Base-by-base conservation (phyloP, 2,329 filamentous ascomycete genomes). In the Neofusicoccum ribis region DNA sequence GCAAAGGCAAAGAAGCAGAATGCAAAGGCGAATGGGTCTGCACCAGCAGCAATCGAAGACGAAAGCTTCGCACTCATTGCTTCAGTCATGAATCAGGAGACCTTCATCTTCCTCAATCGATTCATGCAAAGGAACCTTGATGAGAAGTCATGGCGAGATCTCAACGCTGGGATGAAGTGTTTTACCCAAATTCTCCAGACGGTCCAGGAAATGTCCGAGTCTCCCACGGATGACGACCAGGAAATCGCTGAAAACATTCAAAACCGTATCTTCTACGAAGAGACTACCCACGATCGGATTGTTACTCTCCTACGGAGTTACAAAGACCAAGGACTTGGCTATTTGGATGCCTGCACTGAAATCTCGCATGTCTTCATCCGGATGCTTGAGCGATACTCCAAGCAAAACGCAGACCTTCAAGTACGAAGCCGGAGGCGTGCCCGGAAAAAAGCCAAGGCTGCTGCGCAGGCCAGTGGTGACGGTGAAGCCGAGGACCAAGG, bases 201-300 rank as follows among this genome's bases (percentile, higher is more conserved):
- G 0, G 90, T 98, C 2, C 93, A 97, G 72, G 92, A 96, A 67
- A 98, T 99, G 93, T 84, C 89, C 1, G 88, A 91, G 52, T 95
- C 92, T 1, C 85, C 86, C 0, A 85, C 91, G 36, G 93, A 97
- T 68, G 93, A 97, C n/a, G 92, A 99, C 70, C 91, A 96, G 73
- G 95, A 98, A 71, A 98, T 99, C 75, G 94, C 95, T 0, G 94
- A 99, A 75, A 99, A 99, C 71, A 97, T 96, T 12, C 87, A 97
- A 61, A 96, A 91, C 72, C 91, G 94, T 67, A 92, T 99, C n/a
- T 99, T 99, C 76, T 99, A 99, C 79, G 95, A 99, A 77, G 93
- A 98, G 73, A 87, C 91, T 0, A 97, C 93, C 0, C 93, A 99
- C 72, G 94, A 99, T 67, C 85, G 91, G 27, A 86, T 99, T 60